Evolutionary conservation across 176 grass and related monocot species (phyloP), one percentile per base, ranked within the genome.

Genomic region (Melocanna baccifera): DNA sequence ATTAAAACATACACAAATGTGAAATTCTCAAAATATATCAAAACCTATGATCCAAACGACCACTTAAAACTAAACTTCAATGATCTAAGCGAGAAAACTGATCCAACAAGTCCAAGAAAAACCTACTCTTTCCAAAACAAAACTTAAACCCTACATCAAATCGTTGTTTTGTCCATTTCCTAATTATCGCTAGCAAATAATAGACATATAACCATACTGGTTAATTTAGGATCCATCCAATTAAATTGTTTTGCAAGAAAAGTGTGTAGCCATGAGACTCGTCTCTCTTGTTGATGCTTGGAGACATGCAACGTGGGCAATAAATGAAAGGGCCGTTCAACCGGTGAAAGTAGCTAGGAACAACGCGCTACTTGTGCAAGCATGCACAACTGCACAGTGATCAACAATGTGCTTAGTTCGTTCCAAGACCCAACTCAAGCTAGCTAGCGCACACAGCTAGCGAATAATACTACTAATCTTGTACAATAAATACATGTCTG

Each of bases 401-500:
- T 62, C 69, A 81, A 79, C 32, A 45, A 50, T 8, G 37, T 55
- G 34, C 37, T 26, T 9, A 72, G 36, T 26, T 75, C 19, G 16
- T 42, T 52, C 18, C 68, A 45, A 40, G 30, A 2, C 41, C 30
- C n/a, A 43, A 56, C 59, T 34, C 25, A 30, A 81, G 59, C 69
- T 57, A 81, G 47, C 69, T 43, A 28, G 25, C 23, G 23, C 10
- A 59, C 58, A 37, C 19, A 11, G 56, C 18, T 28, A 26, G 14
- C 4, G 57, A 40, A 40, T 40, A 57, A 57, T 76, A 41, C 32
- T 11, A 40, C 25, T 18, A 59, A 59, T 67, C 22, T 66, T 61
- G 73, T 20, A 10, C 58, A 81, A 90, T 86, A 73, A 90, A 78
- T 78, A 47, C 47, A 37, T 90, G 79, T 82, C 72, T 83, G 88